phyloP scores from a whole-genome alignment of 192 early-diverging fungal genomes.

The Mortierella antarctica region DNA sequence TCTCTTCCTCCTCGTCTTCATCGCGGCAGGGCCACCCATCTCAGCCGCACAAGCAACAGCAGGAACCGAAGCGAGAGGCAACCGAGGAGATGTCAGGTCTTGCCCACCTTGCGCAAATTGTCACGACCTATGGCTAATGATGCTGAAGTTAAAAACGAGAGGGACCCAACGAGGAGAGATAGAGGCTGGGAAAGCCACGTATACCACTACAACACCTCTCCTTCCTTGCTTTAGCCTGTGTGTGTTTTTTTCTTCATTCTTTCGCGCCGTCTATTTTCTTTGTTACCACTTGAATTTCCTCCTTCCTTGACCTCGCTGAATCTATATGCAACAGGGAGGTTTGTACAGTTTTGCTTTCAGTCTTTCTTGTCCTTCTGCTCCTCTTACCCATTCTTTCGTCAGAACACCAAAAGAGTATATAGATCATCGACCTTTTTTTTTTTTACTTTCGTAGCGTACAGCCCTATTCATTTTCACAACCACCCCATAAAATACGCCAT shows the following conservation, averaged over 20 bases:
- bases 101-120: slow-evolving; percentile 47
- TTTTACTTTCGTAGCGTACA: too few species aligned
- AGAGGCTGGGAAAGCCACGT: background rate
- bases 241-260: background rate
- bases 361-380: background rate
- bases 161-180: too few species aligned
- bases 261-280: background rate
- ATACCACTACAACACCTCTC: background rate
- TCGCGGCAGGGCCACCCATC: background rate
- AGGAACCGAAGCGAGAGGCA: background rate
- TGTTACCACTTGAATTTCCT: background rate
- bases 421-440: too few species aligned
- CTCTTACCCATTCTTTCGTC: background rate
- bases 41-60: background rate
- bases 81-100: slow-evolving; percentile 36
- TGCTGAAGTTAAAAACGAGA: too few species aligned
- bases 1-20: slow-evolving; percentile 22
- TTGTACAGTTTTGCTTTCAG: slow-evolving; percentile 15
- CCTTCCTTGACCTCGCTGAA: background rate
- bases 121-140: slow-evolving; percentile 40
- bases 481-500: too few species aligned
- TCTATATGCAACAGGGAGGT: background rate
- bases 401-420: too few species aligned
- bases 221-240: background rate
- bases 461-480: too few species aligned